phyloP scores from a whole-genome alignment of 2,329 filamentous ascomycete genomes.

The Phyllosticta citrichinensis region DNA sequence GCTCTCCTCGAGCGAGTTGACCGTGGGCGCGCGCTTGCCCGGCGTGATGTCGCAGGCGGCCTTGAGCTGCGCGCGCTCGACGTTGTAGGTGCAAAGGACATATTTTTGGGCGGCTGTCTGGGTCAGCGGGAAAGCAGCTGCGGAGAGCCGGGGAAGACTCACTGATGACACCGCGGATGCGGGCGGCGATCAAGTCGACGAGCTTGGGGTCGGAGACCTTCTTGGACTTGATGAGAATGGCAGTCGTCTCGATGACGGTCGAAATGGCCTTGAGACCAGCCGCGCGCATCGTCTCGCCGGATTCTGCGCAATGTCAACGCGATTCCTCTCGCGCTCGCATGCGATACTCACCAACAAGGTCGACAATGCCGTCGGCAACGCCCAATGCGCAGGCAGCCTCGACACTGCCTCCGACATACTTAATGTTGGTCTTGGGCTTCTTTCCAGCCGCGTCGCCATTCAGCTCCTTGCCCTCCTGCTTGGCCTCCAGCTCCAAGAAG shows the following conservation, averaged over 20 bases:
- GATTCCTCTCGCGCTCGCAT: background rate
- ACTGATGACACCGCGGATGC: conserved; percentile 89
- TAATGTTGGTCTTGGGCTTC: conserved; percentile 68
- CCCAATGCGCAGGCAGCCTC: conserved; percentile 93
- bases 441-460: conserved; percentile 22
- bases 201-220: conserved; percentile 69
- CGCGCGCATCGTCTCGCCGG: conserved; percentile 95
- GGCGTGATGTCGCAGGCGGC: conserved; percentile 71
- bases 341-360: conserved; percentile 73
- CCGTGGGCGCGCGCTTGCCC: conserved; percentile 83
- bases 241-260: conserved; percentile 79
- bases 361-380: conserved; percentile 93
- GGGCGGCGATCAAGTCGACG: conserved; percentile 72
- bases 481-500: conserved; percentile 66
- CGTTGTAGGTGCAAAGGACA: conserved; percentile 94
- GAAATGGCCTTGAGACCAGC: conserved; percentile 90
- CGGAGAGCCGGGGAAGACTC: conserved; percentile 20
- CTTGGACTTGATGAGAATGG: conserved; percentile 86
- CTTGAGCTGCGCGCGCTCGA: conserved; percentile 58
- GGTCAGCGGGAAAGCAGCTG: conserved; percentile 15
- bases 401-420: conserved; percentile 91
- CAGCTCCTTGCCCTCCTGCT: conserved; percentile 31
- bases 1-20: conserved; percentile 79
- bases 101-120: conserved; percentile 69
- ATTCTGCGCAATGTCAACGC: conserved; percentile 51